These are phyloP conservation scores for Penicillium sp. DNA, from an alignment of 2,329 filamentous ascomycete genomes.

Conservation along the genomic window DNA sequence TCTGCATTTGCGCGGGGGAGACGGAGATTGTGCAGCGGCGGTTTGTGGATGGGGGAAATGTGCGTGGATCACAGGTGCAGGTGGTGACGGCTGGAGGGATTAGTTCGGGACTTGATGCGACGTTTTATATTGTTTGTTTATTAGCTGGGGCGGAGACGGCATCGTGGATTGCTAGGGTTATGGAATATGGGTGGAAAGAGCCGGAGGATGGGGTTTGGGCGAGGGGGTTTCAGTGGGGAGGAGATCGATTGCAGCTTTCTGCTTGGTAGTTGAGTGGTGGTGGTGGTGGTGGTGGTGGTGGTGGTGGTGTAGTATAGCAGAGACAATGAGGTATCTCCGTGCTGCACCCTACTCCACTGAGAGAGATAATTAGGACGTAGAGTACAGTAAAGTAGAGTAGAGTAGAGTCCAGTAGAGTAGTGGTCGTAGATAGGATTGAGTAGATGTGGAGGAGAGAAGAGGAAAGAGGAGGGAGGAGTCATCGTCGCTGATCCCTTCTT, in stretches of 20 bases:
- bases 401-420: too few species aligned
- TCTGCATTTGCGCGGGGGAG: slow-evolving; percentile 11
- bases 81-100: slow-evolving; percentile 81
- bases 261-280: too few species aligned
- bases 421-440: too few species aligned
- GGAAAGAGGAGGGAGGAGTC: too few species aligned
- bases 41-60: slow-evolving; percentile 17
- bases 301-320: too few species aligned
- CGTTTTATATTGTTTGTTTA: slow-evolving; percentile 81
- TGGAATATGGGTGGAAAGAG: slow-evolving; percentile 75
- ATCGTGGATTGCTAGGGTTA: slow-evolving; percentile 70
- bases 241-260: too few species aligned
- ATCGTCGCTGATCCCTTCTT: too few species aligned
- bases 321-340: too few species aligned
- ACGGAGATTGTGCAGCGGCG: slow-evolving; percentile 12
- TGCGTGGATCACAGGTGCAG: slow-evolving; percentile 57
- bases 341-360: too few species aligned
- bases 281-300: not conserved
- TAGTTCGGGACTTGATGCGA: slow-evolving; percentile 78
- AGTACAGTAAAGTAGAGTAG: too few species aligned
- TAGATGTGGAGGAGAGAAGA: too few species aligned
- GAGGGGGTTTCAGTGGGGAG: slow-evolving; percentile 8
- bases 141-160: slow-evolving; percentile 78
- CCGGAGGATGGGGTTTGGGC: slow-evolving; percentile 5
- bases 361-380: too few species aligned